Percentiles rank a stretch among this genome's conserved stretches.
These are phyloP conservation scores for Rutstroemia sp. DNA, from an alignment of 2,329 filamentous ascomycete species.

Conservation along the genomic window DNA sequence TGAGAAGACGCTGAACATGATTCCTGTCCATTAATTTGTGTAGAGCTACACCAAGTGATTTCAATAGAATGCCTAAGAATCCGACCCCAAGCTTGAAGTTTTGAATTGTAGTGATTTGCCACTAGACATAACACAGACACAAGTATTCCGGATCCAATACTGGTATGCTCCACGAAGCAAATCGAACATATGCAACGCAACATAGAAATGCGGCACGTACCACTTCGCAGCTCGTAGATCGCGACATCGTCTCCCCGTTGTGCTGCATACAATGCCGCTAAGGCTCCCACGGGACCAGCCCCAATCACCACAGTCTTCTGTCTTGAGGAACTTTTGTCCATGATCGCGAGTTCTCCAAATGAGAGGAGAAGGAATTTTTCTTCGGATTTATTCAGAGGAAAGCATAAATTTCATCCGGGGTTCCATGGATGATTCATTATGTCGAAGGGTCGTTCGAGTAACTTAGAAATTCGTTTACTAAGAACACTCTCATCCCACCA, in stretches of 20 bases:
- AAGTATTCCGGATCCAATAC: not conserved
- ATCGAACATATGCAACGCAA: slow-evolving; percentile 2
- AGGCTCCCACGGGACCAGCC: slow-evolving; percentile 84
- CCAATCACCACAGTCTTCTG: slow-evolving; percentile 68
- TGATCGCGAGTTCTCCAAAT: not conserved
- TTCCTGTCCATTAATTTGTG: too few species aligned
- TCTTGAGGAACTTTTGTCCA: slow-evolving; percentile 7
- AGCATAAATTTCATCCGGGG: not conserved
- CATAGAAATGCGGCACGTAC: slow-evolving; percentile 44
- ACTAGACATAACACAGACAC: not conserved
- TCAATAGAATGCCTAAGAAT: too few species aligned
- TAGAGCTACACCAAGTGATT: too few species aligned
- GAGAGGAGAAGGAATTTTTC: not conserved
- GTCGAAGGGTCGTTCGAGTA: not conserved
- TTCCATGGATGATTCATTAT: not conserved
- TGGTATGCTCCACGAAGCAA: not conserved
- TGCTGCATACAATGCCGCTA: slow-evolving; percentile 89
- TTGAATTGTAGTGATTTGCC: not conserved
- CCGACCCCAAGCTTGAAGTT: too few species aligned
- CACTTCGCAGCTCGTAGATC: slow-evolving; percentile 85
- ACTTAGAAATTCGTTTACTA: slow-evolving; percentile 2
- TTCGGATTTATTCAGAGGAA: not conserved
- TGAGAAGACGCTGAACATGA: too few species aligned
- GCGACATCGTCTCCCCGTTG: slow-evolving; percentile 83
- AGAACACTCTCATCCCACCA: not conserved